Evolutionary conservation across 352 stramenopile genomes (phyloP).

Genomic region (Phytophthora sp.): DNA sequence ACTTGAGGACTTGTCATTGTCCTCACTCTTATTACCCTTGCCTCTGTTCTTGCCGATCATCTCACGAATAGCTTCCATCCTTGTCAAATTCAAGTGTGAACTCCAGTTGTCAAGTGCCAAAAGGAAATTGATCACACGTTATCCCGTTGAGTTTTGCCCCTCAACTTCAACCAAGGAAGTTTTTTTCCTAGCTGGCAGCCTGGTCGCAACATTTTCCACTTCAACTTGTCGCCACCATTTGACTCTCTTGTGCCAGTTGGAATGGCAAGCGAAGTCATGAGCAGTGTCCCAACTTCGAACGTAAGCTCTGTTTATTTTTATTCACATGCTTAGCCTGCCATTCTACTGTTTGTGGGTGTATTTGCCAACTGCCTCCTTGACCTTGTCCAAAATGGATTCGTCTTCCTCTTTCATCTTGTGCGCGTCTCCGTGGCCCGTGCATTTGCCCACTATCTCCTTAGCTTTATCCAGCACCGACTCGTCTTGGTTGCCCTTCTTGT

Average conservation of each 20-base stretch:
- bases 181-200: no score
- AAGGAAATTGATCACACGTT: no score
- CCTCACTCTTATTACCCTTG: slow-evolving; percentile 17
- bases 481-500: slow-evolving; percentile 23
- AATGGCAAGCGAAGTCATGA: no score
- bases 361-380: slow-evolving; percentile 25
- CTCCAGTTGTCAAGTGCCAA: background rate
- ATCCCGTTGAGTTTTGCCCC: no score
- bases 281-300: no score
- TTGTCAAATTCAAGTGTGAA: slow-evolving; percentile 32
- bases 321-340: no score
- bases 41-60: slow-evolving; percentile 23
- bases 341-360: slow-evolving; percentile 24
- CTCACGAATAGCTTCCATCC: slow-evolving; percentile 26
- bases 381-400: slow-evolving; percentile 34
- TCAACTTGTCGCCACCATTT: no score
- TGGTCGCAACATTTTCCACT: no score
- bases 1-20: slow-evolving; percentile 8
- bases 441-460: slow-evolving; percentile 30
- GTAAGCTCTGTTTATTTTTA: no score
- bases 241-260: no score
- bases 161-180: no score
- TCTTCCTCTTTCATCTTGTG: slow-evolving; percentile 27
- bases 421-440: slow-evolving; percentile 27
- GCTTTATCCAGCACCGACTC: slow-evolving; percentile 32